Conservation (phyloP, 2,329 filamentous ascomycete species). For the Monosporascus sp. region DNA sequence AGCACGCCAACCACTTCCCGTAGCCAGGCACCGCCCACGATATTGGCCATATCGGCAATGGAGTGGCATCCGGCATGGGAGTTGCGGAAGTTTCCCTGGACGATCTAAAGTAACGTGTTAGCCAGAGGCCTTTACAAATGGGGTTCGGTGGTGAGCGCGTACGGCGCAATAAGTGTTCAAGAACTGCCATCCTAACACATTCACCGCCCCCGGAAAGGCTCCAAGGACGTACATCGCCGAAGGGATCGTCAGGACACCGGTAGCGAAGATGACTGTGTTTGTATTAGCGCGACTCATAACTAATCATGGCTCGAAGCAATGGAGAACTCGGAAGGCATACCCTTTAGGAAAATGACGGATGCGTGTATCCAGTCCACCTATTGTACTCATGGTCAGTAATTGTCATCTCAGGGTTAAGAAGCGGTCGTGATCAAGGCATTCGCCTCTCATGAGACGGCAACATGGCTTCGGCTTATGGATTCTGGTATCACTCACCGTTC, state of each 20-base stretch:
- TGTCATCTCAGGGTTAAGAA: not conserved
- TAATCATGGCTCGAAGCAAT: not conserved
- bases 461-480: too few relatives aligned
- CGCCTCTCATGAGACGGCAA: too few relatives aligned
- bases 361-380: slow-evolving; percentile 37
- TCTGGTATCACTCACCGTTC: slow-evolving; percentile 29
- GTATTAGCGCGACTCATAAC: not conserved
- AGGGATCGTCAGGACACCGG: slow-evolving; percentile 36
- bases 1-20: slow-evolving; percentile 48
- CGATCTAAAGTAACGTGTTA: slow-evolving; percentile 11
- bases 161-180: slow-evolving; percentile 25
- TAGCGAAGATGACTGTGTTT: slow-evolving; percentile 34
- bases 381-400: not conserved
- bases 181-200: slow-evolving; percentile 35
- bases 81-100: slow-evolving; percentile 35
- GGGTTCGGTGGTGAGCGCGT: too few relatives aligned
- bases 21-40: slow-evolving; percentile 45
- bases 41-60: slow-evolving; percentile 50
- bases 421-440: not conserved
- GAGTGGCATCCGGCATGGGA: slow-evolving; percentile 33
- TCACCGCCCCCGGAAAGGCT: slow-evolving; percentile 36
- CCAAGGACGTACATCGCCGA: slow-evolving; percentile 36
- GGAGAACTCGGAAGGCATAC: slow-evolving; percentile 14
- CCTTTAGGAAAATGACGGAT: slow-evolving; percentile 41
- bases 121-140: slow-evolving; percentile 21